Conservation (phyloP, 768 basidiomycete species). For the Trametes cingulata region DNA sequence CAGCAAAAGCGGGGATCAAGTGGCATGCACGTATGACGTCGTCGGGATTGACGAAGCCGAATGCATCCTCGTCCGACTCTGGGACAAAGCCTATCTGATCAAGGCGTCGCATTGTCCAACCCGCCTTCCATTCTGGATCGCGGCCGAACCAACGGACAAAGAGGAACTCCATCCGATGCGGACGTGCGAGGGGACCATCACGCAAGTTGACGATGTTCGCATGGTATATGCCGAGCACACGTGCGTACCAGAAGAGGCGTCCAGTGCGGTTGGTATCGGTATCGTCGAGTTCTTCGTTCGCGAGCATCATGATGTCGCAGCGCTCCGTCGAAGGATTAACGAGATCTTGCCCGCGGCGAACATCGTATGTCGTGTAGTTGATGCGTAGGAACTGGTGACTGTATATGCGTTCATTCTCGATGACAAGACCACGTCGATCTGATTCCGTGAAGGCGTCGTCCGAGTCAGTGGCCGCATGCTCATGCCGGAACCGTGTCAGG, state of each 20-base stretch:
- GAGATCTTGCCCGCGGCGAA: constrained; percentile 40
- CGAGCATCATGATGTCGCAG: constrained; percentile 32
- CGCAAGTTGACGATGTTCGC: constrained; percentile 18
- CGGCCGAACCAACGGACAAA: constrained; percentile 43
- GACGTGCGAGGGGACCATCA: constrained; percentile 14
- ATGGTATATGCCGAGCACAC: constrained; percentile 32
- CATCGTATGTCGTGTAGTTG: constrained; percentile 46
- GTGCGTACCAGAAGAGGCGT: constrained; percentile 33
- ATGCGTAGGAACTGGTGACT: constrained; percentile 12
- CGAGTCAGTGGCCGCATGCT: too few relatives aligned
- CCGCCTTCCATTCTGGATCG: constrained; percentile 27
- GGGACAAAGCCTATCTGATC: constrained; percentile 38
- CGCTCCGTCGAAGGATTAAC: constrained; percentile 40
- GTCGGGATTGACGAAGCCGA: constrained; percentile 48
- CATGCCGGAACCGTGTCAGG: background rate
- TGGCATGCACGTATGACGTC: constrained; percentile 42
- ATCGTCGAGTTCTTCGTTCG: constrained; percentile 26
- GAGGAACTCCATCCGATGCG: constrained; percentile 34
- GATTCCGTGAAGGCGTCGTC: too few relatives aligned
- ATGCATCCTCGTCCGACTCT: constrained; percentile 28
- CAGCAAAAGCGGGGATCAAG: constrained; percentile 42
- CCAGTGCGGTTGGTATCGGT: background rate
- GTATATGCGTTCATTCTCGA: constrained; percentile 10
- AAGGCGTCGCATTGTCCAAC: constrained; percentile 28
- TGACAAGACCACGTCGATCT: constrained; percentile 24